Conservation (phyloP, 1,139 yeast species). For the Meyerozyma carpophila region DNA sequence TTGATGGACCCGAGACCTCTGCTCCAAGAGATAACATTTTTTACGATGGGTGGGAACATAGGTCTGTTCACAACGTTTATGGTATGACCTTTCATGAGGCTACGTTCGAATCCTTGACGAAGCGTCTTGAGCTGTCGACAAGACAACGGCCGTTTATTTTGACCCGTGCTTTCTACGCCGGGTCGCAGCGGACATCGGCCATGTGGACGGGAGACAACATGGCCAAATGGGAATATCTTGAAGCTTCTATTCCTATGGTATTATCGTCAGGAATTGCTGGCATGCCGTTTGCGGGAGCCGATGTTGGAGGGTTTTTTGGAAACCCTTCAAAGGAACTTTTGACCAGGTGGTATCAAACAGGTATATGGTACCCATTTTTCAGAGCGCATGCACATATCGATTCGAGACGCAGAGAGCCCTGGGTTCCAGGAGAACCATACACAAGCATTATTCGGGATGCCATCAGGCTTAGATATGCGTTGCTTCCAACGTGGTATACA, state of each 20-base stretch:
- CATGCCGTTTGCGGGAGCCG: constrained; percentile 93
- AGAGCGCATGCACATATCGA: constrained; percentile 97
- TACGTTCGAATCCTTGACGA: constrained; percentile 60
- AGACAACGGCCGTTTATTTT: constrained; percentile 79
- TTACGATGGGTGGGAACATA: constrained; percentile 78
- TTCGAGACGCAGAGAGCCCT: constrained; percentile 88
- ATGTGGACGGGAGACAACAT: constrained; percentile 98
- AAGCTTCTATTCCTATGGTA: constrained; percentile 80
- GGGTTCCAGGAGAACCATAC: constrained; percentile 73
- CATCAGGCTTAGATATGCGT: constrained; percentile 62
- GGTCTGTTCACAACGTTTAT: constrained; percentile 82
- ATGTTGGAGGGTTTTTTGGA: constrained; percentile 95
- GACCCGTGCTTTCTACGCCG: constrained; percentile 82
- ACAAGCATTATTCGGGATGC: constrained; percentile 67
- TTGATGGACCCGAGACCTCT: constrained; percentile 90
- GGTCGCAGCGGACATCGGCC: constrained; percentile 87
- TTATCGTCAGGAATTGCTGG: constrained; percentile 78
- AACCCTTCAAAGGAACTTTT: constrained; percentile 77
- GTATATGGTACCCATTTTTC: constrained; percentile 93
- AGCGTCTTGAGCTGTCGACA: constrained; percentile 40
- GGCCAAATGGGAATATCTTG: constrained; percentile 86
- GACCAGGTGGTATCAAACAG: constrained; percentile 93
- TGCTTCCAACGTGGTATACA: constrained; percentile 78
- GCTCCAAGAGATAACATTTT: constrained; percentile 80
- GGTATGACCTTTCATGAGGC: constrained; percentile 79